Percentiles rank a stretch among this genome's conserved stretches.
These are phyloP conservation scores for Acorus gramineus DNA, from an alignment of 106 monocot species.

Conservation along the genomic window DNA sequence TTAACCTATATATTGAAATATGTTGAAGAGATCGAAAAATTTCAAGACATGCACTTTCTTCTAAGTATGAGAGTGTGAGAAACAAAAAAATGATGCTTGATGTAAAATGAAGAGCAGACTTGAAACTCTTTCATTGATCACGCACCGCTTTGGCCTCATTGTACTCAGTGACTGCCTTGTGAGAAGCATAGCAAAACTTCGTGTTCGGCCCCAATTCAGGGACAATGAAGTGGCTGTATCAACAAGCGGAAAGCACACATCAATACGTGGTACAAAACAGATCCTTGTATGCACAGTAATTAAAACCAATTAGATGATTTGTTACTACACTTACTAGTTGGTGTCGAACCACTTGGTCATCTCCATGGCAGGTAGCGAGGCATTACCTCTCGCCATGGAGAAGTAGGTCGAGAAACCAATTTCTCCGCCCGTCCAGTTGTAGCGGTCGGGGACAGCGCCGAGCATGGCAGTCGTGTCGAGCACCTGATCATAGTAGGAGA, in stretches of 20 bases:
- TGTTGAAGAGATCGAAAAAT: too few relatives aligned
- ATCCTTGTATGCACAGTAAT: too few relatives aligned
- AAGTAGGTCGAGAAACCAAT: slow-evolving; percentile 85
- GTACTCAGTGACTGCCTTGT: slow-evolving; percentile 89
- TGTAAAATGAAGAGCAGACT: too few relatives aligned
- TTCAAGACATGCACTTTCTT: too few relatives aligned
- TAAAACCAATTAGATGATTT: too few relatives aligned
- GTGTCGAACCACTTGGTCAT: slow-evolving; percentile 99
- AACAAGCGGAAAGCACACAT: not conserved
- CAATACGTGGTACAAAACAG: not conserved
- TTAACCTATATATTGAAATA: too few relatives aligned
- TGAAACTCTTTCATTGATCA: not conserved
- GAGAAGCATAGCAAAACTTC: slow-evolving; percentile 77
- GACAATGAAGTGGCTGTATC: slow-evolving; percentile 64
- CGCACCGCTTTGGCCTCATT: slow-evolving; percentile 87
- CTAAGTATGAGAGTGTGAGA: too few relatives aligned
- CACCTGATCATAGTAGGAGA: slow-evolving; percentile 83
- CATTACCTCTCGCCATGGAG: slow-evolving; percentile 97
- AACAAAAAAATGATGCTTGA: too few relatives aligned
- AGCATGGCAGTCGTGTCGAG: slow-evolving; percentile 94
- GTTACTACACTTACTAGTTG: slow-evolving; percentile 71
- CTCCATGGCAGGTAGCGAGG: slow-evolving; percentile 93
- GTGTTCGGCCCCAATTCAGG: slow-evolving; percentile 89
- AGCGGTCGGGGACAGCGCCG: slow-evolving; percentile 87
- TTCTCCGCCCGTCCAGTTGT: slow-evolving; percentile 76